A percentile compares a stretch with the other conserved stretches of the same genome.
Evolutionary conservation across 768 basidiomycete species (phyloP).

Genomic region (Termitomyces sp.): DNA sequence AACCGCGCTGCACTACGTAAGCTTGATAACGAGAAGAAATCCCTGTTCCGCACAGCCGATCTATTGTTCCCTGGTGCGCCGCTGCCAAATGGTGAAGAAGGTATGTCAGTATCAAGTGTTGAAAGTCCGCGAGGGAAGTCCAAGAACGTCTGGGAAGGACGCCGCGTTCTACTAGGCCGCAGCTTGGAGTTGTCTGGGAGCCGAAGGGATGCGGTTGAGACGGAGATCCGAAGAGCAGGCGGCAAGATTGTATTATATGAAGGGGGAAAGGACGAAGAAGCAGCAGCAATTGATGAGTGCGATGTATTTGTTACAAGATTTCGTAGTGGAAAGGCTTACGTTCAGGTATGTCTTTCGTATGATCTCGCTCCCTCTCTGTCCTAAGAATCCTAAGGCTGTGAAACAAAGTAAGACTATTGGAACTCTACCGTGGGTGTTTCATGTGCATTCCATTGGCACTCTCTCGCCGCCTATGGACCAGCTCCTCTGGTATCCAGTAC

Average conservation of each 20-base stretch:
- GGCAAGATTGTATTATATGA: constrained; percentile 35
- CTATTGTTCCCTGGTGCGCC: constrained; percentile 20
- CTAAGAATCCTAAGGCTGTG: constrained; percentile 44
- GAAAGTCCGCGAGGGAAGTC: constrained; percentile 8
- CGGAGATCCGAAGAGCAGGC: constrained; percentile 55
- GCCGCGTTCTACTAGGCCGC: constrained; percentile 54
- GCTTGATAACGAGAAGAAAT: constrained; percentile 26
- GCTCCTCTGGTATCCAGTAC: constrained; percentile 81
- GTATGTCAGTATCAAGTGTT: constrained; percentile 3
- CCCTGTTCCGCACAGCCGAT: constrained; percentile 24
- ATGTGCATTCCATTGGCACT: constrained; percentile 59
- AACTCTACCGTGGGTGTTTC: constrained; percentile 79
- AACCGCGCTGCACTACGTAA: constrained; percentile 15
- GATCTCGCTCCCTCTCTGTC: not conserved
- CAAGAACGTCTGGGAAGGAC: constrained; percentile 50
- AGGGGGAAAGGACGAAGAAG: constrained; percentile 16
- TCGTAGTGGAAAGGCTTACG: constrained; percentile 64
- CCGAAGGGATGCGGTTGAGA: constrained; percentile 49
- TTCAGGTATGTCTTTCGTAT: constrained; percentile 42
- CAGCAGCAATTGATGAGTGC: constrained; percentile 38
- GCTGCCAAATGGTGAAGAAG: constrained; percentile 5
- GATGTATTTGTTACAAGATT: constrained; percentile 73
- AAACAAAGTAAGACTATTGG: constrained; percentile 57
- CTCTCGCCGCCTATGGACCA: constrained; percentile 64
- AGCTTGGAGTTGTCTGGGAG: constrained; percentile 48